These are phyloP conservation scores for Paraphoma sp. DNA, from an alignment of 2,329 filamentous ascomycete species.

Conservation along the genomic window DNA sequence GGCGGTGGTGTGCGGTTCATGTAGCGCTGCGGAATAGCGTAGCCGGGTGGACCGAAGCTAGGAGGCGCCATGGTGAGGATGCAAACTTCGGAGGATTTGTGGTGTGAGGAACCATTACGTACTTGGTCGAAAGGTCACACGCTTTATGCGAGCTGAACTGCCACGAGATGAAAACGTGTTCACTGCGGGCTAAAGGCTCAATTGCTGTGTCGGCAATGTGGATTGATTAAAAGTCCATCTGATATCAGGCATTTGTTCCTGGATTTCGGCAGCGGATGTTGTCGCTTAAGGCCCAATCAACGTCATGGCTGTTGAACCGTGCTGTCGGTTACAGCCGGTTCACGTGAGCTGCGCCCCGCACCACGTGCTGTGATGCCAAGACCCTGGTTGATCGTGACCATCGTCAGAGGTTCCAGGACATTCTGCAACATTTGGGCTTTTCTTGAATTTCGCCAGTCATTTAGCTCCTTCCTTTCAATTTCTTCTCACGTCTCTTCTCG, in stretches of 20 bases:
- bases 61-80: slow-evolving; percentile 35
- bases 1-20: slow-evolving; percentile 31
- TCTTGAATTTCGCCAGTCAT: background rate
- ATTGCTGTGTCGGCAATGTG: slow-evolving; percentile 26
- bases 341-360: background rate
- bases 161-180: slow-evolving; percentile 33
- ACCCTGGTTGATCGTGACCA: slow-evolving; percentile 17
- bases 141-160: slow-evolving; percentile 4
- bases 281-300: slow-evolving; percentile 22
- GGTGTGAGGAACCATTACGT: slow-evolving; percentile 13
- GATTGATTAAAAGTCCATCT: slow-evolving; percentile 30
- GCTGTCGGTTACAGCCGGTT: background rate
- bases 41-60: slow-evolving; percentile 30
- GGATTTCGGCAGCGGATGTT: slow-evolving; percentile 5
- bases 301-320: slow-evolving; percentile 3
- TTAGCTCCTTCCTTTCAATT: slow-evolving; percentile 2
- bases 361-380: slow-evolving; percentile 20
- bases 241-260: slow-evolving; percentile 3
- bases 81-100: slow-evolving; percentile 3
- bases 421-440: slow-evolving; percentile 3
- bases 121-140: slow-evolving; percentile 7
- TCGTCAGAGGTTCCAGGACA: slow-evolving; percentile 8
- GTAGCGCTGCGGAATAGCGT: slow-evolving; percentile 32
- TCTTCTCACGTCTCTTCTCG: slow-evolving; percentile 2
- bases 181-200: slow-evolving; percentile 30